Evolutionary conservation across 2,329 filamentous ascomycete species (phyloP).

Genomic region (Talaromyces verruculosus): DNA sequence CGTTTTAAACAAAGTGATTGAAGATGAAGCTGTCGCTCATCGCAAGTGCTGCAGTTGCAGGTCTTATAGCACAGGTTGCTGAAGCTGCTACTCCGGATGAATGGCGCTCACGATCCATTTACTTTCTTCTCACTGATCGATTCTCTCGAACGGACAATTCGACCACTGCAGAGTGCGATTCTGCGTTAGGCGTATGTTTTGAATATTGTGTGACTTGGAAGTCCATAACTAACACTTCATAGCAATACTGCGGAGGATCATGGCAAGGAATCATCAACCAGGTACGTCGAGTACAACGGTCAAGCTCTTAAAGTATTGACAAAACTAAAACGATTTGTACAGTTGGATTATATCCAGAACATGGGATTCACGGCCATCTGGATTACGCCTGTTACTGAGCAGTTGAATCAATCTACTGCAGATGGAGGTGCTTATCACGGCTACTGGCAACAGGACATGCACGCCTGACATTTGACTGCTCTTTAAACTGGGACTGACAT

Average conservation of each 20-base stretch:
- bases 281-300: constrained; percentile 19
- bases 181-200: constrained; percentile 26
- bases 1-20: neutral
- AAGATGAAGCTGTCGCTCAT: constrained; percentile 27
- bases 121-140: constrained; percentile 49
- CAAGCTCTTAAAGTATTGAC: no score
- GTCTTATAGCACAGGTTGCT: constrained; percentile 26
- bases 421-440: constrained; percentile 50
- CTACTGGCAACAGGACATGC: constrained; percentile 53
- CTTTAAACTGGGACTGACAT: constrained; percentile 1
- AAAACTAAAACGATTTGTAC: neutral
- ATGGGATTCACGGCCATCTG: constrained; percentile 53
- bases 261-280: constrained; percentile 48
- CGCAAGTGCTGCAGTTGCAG: constrained; percentile 22
- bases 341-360: constrained; percentile 52
- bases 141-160: constrained; percentile 45
- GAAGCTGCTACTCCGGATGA: constrained; percentile 36
- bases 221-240: neutral
- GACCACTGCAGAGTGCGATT: constrained; percentile 35
- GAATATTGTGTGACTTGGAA: neutral
- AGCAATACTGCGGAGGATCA: constrained; percentile 49
- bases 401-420: constrained; percentile 37
- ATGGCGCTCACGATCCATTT: constrained; percentile 48
- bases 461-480: constrained; percentile 6
- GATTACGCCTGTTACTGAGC: constrained; percentile 49